Base-by-base conservation (phyloP, 306 rosid genomes). In the Morella rubra region DNA sequence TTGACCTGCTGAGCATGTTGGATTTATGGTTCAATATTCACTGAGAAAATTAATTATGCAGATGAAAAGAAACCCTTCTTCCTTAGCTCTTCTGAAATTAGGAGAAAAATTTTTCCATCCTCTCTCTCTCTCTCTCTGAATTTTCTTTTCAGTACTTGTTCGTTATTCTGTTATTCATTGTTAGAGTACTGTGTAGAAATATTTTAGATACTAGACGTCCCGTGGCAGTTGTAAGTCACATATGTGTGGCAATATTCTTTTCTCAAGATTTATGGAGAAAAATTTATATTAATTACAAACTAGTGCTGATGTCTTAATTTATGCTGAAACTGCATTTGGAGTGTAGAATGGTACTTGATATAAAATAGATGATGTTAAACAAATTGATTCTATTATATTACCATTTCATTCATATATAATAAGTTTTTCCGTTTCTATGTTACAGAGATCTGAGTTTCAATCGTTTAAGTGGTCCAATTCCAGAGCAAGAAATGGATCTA, bases 361-460 rank as follows among this genome's bases (percentile, higher is more conserved):
- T 19, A 11, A 1, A 59, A 22, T 8, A 65, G 41, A 65, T 7
- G 9, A 18, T 75, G 24, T 4, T 19, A 47, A 52, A 52, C 8
- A 42, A 67, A 67, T 44, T 20, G 42, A 20, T 52, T 72, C 55
- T 11, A 7, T 52, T 54, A 32, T 32, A 32, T 32, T 32, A 2
- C 37, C 37, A 32, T 32, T 32, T 32, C 37, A 32, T 32, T 32
- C 37, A 32, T 32, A 32, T 32, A 32, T 0, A 32, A 32, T 32
- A 32, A 32, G 37, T 32, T 32, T 27, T 32, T 32, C 37, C 37
- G 37, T 32, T 32, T 32, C 37, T 32, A 32, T 32, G 37, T 71
- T 84, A 6, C 76, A 90, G 97, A 76, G 97, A 94, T 81, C 73
- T 94, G 77, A 94, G 98, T 87, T 94, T 85, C 79, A 94, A 94